Percentiles rank a stretch among this genome's conserved stretches.
phyloP scores from a whole-genome alignment of 768 basidiomycete genomes.

The Naganishia kalamii region DNA sequence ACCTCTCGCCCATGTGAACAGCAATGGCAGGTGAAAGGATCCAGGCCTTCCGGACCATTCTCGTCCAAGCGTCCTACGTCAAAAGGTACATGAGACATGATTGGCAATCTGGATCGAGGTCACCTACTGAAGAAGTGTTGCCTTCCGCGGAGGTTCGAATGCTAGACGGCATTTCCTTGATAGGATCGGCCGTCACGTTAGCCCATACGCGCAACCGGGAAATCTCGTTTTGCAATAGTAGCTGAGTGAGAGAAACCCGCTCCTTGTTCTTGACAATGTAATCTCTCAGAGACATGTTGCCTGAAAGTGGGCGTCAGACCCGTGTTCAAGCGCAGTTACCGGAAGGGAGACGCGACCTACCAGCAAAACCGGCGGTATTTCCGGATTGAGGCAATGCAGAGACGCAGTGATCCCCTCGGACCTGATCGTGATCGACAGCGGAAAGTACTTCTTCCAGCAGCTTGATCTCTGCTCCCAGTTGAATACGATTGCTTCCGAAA shows the following conservation, averaged over 20 bases:
- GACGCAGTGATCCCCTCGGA: constrained; percentile 52
- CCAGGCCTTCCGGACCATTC: constrained; percentile 71
- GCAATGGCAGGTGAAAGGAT: constrained; percentile 73
- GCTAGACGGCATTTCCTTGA: constrained; percentile 27
- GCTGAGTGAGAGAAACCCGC: constrained; percentile 65
- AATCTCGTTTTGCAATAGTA: constrained; percentile 87
- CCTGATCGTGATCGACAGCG: constrained; percentile 66
- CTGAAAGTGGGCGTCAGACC: constrained; percentile 24
- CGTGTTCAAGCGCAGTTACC: not conserved
- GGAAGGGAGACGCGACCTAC: constrained; percentile 26
- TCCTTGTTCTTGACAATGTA: constrained; percentile 60
- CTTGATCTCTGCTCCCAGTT: constrained; percentile 81
- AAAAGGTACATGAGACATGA: not conserved
- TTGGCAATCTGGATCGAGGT: not conserved
- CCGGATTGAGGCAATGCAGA: constrained; percentile 35
- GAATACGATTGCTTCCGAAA: constrained; percentile 86
- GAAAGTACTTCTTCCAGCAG: constrained; percentile 75
- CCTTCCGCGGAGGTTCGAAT: constrained; percentile 49
- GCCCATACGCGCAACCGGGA: constrained; percentile 78
- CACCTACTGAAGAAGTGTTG: constrained; percentile 58
- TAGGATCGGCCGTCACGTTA: constrained; percentile 73
- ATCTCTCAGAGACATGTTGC: constrained; percentile 48
- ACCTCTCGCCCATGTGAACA: constrained; percentile 77
- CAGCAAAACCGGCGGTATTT: constrained; percentile 31
- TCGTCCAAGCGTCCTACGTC: constrained; percentile 55